These are phyloP conservation scores for Hypsizygus ulmarius DNA, from an alignment of 1,284 basidiomycete species.

Conservation along the genomic window DNA sequence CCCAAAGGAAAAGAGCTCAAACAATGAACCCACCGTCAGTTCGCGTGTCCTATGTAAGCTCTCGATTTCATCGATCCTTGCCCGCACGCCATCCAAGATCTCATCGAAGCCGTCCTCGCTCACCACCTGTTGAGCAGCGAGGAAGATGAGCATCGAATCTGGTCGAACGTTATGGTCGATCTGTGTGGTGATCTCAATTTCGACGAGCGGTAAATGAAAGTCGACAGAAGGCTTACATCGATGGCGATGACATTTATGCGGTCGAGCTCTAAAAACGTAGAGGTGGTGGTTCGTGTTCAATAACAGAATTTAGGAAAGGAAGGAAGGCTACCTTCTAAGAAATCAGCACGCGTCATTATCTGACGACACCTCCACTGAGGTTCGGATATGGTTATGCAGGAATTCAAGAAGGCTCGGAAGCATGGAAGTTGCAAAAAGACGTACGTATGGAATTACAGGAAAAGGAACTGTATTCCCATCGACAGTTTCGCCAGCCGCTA, in stretches of 20 bases:
- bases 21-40: conserved; percentile 51
- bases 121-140: conserved; percentile 67
- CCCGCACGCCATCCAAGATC: conserved; percentile 64
- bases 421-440: conserved; percentile 17
- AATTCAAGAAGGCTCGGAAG: conserved; percentile 8
- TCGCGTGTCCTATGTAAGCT: conserved; percentile 70
- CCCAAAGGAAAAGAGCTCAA: not conserved
- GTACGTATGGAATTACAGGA: conserved; percentile 62
- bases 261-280: conserved; percentile 52
- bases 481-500: conserved; percentile 36
- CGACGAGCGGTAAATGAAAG: conserved; percentile 1
- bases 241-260: conserved; percentile 71
- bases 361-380: conserved; percentile 60
- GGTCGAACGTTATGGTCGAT: conserved; percentile 75
- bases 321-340: conserved; percentile 57
- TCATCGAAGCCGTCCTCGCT: conserved; percentile 73
- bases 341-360: conserved; percentile 83
- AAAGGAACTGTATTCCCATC: conserved; percentile 46
- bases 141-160: conserved; percentile 73
- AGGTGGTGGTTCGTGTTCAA: conserved; percentile 12
- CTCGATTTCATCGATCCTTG: conserved; percentile 74
- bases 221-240: conserved; percentile 50
- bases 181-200: conserved; percentile 31
- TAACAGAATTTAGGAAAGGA: not conserved
- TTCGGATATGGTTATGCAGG: conserved; percentile 7